Percentiles rank a stretch among this genome's conserved stretches.
Conservation (phyloP, 1,284 basidiomycete genomes). For the Melampsora abietis-canadensis region DNA sequence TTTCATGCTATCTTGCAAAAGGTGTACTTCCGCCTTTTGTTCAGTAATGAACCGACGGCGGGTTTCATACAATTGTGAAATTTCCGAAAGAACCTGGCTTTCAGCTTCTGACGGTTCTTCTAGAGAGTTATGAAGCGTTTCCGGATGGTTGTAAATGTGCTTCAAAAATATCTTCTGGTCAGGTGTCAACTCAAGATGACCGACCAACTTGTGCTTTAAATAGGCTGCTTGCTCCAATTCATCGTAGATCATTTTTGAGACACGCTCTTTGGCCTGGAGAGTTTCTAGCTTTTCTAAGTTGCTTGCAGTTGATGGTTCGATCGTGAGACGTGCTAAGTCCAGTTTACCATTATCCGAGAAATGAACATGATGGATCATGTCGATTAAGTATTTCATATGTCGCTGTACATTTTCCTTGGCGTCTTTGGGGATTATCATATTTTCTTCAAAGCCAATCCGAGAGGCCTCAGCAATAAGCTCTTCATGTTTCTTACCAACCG, state of each 20-base stretch:
- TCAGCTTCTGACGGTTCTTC: not conserved
- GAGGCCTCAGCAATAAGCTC: not conserved
- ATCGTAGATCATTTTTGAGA: not conserved
- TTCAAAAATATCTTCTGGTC: not conserved
- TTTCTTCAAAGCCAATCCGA: not conserved
- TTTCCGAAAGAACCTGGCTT: not conserved
- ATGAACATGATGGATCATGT: not conserved
- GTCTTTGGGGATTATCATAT: not conserved
- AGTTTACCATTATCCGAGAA: constrained; percentile 2
- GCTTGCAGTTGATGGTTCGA: not conserved
- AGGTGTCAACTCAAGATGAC: not conserved
- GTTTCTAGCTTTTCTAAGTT: not conserved
- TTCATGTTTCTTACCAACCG: not conserved
- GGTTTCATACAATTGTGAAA: not conserved
- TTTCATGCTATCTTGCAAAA: not conserved
- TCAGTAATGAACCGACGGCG: not conserved
- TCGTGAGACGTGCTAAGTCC: not conserved
- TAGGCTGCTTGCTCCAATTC: not conserved
- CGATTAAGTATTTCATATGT: not conserved
- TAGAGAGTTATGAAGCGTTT: not conserved
- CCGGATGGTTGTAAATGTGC: constrained; percentile 2
- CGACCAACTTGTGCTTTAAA: not conserved
- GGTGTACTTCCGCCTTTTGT: constrained; percentile 2
- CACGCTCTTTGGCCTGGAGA: not conserved
- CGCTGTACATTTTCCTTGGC: not conserved